Conservation (phyloP, 495 filamentous ascomycete species). For the Beverwykella pulmonaria region DNA sequence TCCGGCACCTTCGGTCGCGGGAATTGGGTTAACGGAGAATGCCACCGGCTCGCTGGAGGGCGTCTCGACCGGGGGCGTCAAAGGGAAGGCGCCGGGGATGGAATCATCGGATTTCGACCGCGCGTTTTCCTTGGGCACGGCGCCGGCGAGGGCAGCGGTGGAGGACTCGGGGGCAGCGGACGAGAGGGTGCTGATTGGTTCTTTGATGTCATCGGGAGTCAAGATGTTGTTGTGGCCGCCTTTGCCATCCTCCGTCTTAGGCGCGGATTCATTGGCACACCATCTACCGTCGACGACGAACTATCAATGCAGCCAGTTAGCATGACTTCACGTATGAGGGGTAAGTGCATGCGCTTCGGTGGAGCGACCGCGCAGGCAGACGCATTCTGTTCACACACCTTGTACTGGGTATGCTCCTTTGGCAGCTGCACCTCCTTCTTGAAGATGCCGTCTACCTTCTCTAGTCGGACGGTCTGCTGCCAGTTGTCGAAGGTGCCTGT, state of each 20-base stretch:
- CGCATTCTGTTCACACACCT: conserved; percentile 37
- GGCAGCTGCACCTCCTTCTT: conserved; percentile 77
- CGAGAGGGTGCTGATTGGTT: conserved; percentile 60
- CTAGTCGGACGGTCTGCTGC: conserved; percentile 78
- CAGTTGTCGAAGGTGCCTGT: conserved; percentile 96
- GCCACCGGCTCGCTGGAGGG: conserved; percentile 57
- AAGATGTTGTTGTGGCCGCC: conserved; percentile 91
- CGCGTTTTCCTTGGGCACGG: conserved; percentile 63
- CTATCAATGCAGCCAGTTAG: conserved; percentile 49
- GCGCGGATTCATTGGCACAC: conserved; percentile 75
- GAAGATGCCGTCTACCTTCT: conserved; percentile 66
- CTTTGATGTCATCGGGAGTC: conserved; percentile 67
- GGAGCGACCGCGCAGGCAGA: not conserved
- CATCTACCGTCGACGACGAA: conserved; percentile 92
- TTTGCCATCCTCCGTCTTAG: conserved; percentile 73
- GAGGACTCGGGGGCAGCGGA: conserved; percentile 72
- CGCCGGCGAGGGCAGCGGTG: conserved; percentile 69
- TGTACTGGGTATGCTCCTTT: conserved; percentile 63
- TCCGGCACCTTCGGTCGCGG: conserved; percentile 51
- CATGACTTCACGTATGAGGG: not conserved
- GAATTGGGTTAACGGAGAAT: conserved; percentile 41
- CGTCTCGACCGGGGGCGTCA: conserved; percentile 70
- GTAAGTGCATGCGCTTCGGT: not conserved
- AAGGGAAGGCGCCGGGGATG: conserved; percentile 77
- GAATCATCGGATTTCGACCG: conserved; percentile 37